Percentiles rank a stretch among this genome's conserved stretches.
Conservation (phyloP, 2,329 filamentous ascomycete species). For the Pezicula radicicola region DNA sequence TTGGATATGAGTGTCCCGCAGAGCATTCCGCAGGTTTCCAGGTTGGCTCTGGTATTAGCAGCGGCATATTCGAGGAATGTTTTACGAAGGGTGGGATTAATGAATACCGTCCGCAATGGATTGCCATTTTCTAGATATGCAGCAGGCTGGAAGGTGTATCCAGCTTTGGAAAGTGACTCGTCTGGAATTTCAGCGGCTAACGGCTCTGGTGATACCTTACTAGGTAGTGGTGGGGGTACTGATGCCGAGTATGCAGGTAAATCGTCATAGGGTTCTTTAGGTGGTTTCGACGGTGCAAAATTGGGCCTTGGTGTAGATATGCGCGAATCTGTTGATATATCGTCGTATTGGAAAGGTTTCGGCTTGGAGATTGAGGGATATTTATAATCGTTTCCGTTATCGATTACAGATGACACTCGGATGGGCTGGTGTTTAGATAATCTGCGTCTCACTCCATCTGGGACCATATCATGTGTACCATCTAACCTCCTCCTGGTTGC, state of each 20-base stretch:
- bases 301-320: constrained; percentile 1
- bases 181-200: neutral
- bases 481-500: constrained; percentile 41
- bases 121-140: constrained; percentile 88
- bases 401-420: constrained; percentile 15
- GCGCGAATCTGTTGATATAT: constrained; percentile 2
- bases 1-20: constrained; percentile 90
- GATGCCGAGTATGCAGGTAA: neutral
- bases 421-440: constrained; percentile 20
- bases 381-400: constrained; percentile 36
- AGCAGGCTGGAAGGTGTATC: constrained; percentile 75
- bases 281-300: constrained; percentile 23
- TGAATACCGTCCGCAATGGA: constrained; percentile 82
- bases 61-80: constrained; percentile 73
- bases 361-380: constrained; percentile 58
- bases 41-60: constrained; percentile 73
- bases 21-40: constrained; percentile 94
- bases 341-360: constrained; percentile 38
- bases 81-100: constrained; percentile 71
- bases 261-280: constrained; percentile 20
- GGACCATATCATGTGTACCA: constrained; percentile 20
- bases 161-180: constrained; percentile 7
- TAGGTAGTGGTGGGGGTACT: constrained; percentile 19
- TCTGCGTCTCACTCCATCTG: constrained; percentile 20
- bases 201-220: constrained; percentile 15